phyloP scores from a whole-genome alignment of 192 early-diverging fungal genomes.

The Phycomyces blakesleeanus region DNA sequence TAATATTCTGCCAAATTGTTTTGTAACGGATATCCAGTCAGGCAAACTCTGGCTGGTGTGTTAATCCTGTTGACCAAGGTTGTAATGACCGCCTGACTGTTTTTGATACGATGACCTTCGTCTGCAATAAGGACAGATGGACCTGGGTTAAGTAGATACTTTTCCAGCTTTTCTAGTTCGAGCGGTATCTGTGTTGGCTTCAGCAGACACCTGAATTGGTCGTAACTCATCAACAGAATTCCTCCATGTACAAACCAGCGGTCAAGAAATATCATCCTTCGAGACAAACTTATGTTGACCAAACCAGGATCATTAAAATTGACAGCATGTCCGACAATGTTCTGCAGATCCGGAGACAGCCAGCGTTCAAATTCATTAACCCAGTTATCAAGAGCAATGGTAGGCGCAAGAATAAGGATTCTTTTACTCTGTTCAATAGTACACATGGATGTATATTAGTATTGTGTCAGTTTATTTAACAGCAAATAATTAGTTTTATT shows the following conservation, averaged over 20 bases:
- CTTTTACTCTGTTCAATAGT: slow-evolving; percentile 32
- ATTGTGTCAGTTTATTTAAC: slow-evolving; percentile 29
- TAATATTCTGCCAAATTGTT: slow-evolving; percentile 80
- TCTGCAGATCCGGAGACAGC: slow-evolving; percentile 39
- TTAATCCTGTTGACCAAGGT: slow-evolving; percentile 33
- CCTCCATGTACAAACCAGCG: slow-evolving; percentile 64
- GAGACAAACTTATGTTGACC: background rate
- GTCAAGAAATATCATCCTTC: slow-evolving; percentile 34
- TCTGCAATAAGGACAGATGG: slow-evolving; percentile 74
- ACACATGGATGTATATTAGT: background rate
- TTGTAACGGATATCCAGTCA: slow-evolving; percentile 86
- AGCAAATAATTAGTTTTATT: too few species aligned
- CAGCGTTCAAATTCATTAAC: slow-evolving; percentile 63
- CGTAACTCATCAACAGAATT: slow-evolving; percentile 66
- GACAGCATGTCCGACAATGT: slow-evolving; percentile 42
- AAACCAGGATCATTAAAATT: slow-evolving; percentile 30
- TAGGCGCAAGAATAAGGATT: slow-evolving; percentile 71
- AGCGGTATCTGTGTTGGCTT: background rate
- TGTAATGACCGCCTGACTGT: slow-evolving; percentile 12
- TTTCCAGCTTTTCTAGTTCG: slow-evolving; percentile 9
- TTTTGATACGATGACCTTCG: slow-evolving; percentile 81
- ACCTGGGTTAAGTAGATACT: slow-evolving; percentile 56
- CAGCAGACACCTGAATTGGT: slow-evolving; percentile 49
- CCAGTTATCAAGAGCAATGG: slow-evolving; percentile 74
- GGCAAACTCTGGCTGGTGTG: slow-evolving; percentile 59